Evolutionary conservation across 352 stramenopile genomes (phyloP), one percentile per base, ranked within the genome.

Genomic region (Globisporangium heterothallicum): DNA sequence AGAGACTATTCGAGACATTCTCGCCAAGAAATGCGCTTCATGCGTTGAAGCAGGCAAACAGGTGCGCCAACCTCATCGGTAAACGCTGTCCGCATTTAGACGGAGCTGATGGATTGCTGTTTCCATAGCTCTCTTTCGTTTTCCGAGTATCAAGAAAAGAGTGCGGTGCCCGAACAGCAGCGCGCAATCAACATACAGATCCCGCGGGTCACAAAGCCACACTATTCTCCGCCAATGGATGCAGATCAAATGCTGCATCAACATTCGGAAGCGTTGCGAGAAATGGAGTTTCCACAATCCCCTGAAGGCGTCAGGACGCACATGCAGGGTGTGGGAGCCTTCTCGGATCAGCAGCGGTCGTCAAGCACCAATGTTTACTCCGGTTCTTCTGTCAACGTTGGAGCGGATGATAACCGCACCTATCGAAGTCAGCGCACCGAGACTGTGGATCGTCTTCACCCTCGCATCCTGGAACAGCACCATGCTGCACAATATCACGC

Each of bases 1-100:
- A 85, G 3, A 66, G 59, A 27, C 49, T 88, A 1, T 84, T 74
- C 24, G 66, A 88, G 35, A 79, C 75, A 1, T 89, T 89, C 53
- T 88, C 78, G 10, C 74, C 78, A 12, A 64, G 69, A 1, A 52
- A 61, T 44, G 63, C 73, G 0, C 54, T 86, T 5, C 58, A 61
- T 12, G 63, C 68, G 2, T 55, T 88, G 29, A 61, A 55, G 46
- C 58, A 80, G 55, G 68, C 59, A 10, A 73, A 58, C 44, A 79
- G 66, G 78, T 88, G 52, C 35, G 42, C 27, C 0, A 24, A 16
- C 9, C 6, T 8, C 19, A 24, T 21, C 7, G 21, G 36, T 43
- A 4, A 14, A 16, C 36, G 22, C 6, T 26, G 16, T 13, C 6
- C 16, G 30, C 10, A n/a, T 27, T 32, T 4, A 38, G 14, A n/a